Conservation (phyloP, 805 yeast species). For the Sporopachydermia lactativora region DNA sequence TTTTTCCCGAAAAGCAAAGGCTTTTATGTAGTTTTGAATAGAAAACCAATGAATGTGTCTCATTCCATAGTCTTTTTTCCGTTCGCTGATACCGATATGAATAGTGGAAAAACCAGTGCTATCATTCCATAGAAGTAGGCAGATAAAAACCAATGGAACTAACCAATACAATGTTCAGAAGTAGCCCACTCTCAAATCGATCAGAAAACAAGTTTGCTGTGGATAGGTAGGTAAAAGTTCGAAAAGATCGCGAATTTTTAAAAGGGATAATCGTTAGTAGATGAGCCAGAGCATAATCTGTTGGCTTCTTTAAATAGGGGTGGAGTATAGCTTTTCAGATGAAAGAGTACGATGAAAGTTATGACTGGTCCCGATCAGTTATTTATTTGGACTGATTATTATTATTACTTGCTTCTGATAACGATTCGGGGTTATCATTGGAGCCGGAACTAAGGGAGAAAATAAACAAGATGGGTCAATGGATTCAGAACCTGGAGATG, state of each 20-base stretch:
- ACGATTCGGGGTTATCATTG: slow-evolving; percentile 1
- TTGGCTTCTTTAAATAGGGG: background rate
- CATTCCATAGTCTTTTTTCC: background rate
- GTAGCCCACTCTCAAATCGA: slow-evolving; percentile 1
- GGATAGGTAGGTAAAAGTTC: too few species aligned
- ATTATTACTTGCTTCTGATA: background rate
- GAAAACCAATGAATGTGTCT: slow-evolving; percentile 1
- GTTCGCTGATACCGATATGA: slow-evolving; percentile 1
- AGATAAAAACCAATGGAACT: background rate
- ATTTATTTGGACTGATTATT: background rate
- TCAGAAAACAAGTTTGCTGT: slow-evolving; percentile 1
- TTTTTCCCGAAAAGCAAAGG: background rate
- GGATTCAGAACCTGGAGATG: slow-evolving; percentile 1
- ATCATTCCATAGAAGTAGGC: background rate
- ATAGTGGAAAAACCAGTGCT: slow-evolving; percentile 1
- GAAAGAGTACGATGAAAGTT: slow-evolving; percentile 1
- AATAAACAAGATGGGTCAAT: background rate
- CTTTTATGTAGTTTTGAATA: background rate
- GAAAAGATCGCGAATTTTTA: background rate
- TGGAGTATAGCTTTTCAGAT: slow-evolving; percentile 1
- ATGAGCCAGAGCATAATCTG: slow-evolving; percentile 1
- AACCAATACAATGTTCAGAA: background rate
- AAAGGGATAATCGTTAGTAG: slow-evolving; percentile 1
- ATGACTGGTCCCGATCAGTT: slow-evolving; percentile 1
- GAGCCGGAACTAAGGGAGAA: background rate